phyloP scores from a whole-genome alignment of 345 rosid genomes.

The Chamaenerion angustifolium region DNA sequence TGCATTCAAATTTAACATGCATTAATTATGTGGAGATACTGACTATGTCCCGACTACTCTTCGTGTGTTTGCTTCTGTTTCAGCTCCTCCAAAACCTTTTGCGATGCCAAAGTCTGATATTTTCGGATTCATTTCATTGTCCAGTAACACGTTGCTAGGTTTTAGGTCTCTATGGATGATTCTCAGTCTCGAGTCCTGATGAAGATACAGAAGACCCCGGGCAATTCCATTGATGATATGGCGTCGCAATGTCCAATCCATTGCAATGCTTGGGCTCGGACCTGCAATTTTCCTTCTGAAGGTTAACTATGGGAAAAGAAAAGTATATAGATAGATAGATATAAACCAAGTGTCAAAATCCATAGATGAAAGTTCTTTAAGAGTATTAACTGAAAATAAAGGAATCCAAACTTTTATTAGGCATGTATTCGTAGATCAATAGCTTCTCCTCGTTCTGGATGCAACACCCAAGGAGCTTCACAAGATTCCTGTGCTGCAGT shows the following conservation, averaged over 20 bases:
- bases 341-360: too few relatives aligned
- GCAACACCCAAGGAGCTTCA: slow-evolving; percentile 26
- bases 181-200: slow-evolving; percentile 19
- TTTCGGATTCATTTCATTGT: slow-evolving; percentile 16
- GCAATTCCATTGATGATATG: slow-evolving; percentile 2
- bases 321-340: too few relatives aligned
- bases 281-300: too few relatives aligned
- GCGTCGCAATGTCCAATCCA: background rate
- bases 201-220: slow-evolving; percentile 15
- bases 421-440: slow-evolving; percentile 34
- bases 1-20: too few relatives aligned
- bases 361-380: too few relatives aligned
- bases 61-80: slow-evolving; percentile 9
- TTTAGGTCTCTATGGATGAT: slow-evolving; percentile 19
- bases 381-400: slow-evolving; percentile 22
- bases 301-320: too few relatives aligned
- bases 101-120: slow-evolving; percentile 22
- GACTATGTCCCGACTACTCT: slow-evolving; percentile 21
- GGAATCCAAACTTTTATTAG: slow-evolving; percentile 30
- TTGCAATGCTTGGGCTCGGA: slow-evolving; percentile 9
- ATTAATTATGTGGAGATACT: too few relatives aligned
- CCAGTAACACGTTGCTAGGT: slow-evolving; percentile 19
- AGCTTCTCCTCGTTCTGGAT: slow-evolving; percentile 22
- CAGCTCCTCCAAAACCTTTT: slow-evolving; percentile 11
- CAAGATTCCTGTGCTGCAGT: slow-evolving; percentile 33